phyloP scores from a whole-genome alignment of 768 basidiomycete species.

The Psilocybe tampanensis region DNA sequence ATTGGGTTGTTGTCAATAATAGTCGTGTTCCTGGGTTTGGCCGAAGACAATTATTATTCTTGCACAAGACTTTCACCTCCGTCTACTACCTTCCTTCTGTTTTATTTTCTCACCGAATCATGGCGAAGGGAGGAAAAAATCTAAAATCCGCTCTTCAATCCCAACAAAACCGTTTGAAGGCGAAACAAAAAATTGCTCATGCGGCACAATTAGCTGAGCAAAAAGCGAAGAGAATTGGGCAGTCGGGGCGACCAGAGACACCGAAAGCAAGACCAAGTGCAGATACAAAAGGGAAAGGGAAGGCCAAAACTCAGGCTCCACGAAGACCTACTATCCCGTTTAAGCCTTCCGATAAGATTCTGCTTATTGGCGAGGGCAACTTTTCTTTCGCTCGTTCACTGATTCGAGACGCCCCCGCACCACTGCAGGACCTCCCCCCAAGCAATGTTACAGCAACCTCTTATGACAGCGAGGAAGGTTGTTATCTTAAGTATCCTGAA shows the following conservation, averaged over 20 bases:
- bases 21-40: not conserved
- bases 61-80: not conserved
- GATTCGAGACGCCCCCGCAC: constrained; percentile 47
- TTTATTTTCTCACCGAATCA: constrained; percentile 7
- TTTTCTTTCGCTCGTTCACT: constrained; percentile 90
- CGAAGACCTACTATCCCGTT: constrained; percentile 65
- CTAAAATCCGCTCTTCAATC: constrained; percentile 72
- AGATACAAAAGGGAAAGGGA: constrained; percentile 38
- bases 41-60: not conserved
- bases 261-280: not conserved
- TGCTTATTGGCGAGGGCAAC: constrained; percentile 92
- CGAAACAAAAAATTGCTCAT: constrained; percentile 55
- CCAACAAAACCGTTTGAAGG: constrained; percentile 66
- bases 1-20: constrained; percentile 10
- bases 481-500: constrained; percentile 83
- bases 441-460: constrained; percentile 82
- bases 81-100: not conserved
- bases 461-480: constrained; percentile 78
- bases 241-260: constrained; percentile 3
- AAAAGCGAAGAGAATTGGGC: constrained; percentile 37
- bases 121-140: constrained; percentile 55
- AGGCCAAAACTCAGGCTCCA: constrained; percentile 24
- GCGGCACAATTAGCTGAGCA: constrained; percentile 56
- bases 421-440: constrained; percentile 55
- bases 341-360: constrained; percentile 60